Base-by-base conservation (phyloP, 176 grass and related monocot species). In the Alloteropsis semialata region DNA sequence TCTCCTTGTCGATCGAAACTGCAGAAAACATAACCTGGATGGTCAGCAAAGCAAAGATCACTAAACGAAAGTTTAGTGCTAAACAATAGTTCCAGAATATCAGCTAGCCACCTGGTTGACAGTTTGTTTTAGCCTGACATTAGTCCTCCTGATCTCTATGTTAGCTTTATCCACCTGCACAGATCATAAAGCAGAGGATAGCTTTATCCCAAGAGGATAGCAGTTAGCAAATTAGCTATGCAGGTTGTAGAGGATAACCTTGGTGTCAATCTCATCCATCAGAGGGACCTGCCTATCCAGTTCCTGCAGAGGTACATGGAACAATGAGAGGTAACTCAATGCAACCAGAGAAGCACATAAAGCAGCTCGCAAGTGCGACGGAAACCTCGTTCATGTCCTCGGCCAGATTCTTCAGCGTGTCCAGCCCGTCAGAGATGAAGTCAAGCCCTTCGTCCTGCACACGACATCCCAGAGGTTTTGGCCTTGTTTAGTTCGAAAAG, bases 261-360 rank as follows among this genome's bases (percentile, higher is more conserved):
- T 99, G 18, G 75, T 78, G 65, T 98, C 96, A 36, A 98, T 98
- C 78, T 95, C 93, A 87, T 95, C 96, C 71, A 95, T 92, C 56
- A 98, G 27, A 71, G 93, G 91, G 14, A 87, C 83, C 87, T 98
- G 91, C 61, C 93, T 93, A 75, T 98, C 91, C 87, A 95, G 11
- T 87, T 98, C 93, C 96, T 98, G 87, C 53, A 82, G 62, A 37
- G 61, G 67, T 56, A 77, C n/a, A 86, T 25, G 50, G 50, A 63
- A 63, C 45, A 77, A 4, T 21, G 29, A 14, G 25, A 78, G 65
- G 19, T 41, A 10, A 32, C 36, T 34, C 28, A 50, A 38, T 78
- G 74, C 38, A 76, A 25, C n/a, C 12, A 36, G 27, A 49, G 44
- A 45, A 51, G 51, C 30, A 21, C 6, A 30, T 2, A 14, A 49